Conservation (phyloP, 2,329 filamentous ascomycete species). For the Boeremia lycopersici region DNA sequence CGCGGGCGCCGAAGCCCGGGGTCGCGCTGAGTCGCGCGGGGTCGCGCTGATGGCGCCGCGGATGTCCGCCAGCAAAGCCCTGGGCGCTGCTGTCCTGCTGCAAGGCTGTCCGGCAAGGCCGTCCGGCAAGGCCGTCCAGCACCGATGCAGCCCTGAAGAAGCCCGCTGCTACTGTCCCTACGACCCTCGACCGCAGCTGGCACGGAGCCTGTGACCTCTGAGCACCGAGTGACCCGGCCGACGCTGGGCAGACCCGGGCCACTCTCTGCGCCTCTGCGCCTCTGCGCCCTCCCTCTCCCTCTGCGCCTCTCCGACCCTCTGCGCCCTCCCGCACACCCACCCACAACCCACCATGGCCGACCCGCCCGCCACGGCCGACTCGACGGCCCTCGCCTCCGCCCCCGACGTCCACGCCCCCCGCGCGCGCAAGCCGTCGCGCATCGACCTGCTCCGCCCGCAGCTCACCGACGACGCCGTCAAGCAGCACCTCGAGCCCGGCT, state of each 20-base stretch:
- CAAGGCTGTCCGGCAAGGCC: too few relatives aligned
- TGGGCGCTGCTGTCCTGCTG: too few relatives aligned
- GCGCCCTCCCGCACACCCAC: conserved; percentile 29
- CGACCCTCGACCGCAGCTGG: conserved; percentile 16
- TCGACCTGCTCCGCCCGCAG: conserved; percentile 44
- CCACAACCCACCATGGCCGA: not conserved
- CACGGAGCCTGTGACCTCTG: conserved; percentile 22
- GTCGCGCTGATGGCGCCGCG: too few relatives aligned
- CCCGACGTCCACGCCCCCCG: conserved; percentile 41
- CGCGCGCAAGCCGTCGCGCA: conserved; percentile 43
- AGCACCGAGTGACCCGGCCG: conserved; percentile 26
- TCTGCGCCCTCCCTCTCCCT: conserved; percentile 5
- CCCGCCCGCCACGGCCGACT: conserved; percentile 39
- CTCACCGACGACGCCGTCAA: conserved; percentile 40
- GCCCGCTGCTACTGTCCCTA: too few relatives aligned
- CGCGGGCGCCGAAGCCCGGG: too few relatives aligned
- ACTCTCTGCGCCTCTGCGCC: not conserved
- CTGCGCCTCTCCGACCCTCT: not conserved
- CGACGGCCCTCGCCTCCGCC: conserved; percentile 39
- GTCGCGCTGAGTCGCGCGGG: too few relatives aligned
- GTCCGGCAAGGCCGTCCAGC: too few relatives aligned
- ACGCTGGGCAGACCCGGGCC: conserved; percentile 23
- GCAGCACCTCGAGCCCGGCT: conserved; percentile 31
- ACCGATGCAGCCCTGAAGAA: too few relatives aligned
- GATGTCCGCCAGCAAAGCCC: too few relatives aligned